A percentile compares a stretch with the other conserved stretches of the same genome.
Evolutionary conservation across 106 monocot species (phyloP).

Genomic region (Dendrobium catenatum): DNA sequence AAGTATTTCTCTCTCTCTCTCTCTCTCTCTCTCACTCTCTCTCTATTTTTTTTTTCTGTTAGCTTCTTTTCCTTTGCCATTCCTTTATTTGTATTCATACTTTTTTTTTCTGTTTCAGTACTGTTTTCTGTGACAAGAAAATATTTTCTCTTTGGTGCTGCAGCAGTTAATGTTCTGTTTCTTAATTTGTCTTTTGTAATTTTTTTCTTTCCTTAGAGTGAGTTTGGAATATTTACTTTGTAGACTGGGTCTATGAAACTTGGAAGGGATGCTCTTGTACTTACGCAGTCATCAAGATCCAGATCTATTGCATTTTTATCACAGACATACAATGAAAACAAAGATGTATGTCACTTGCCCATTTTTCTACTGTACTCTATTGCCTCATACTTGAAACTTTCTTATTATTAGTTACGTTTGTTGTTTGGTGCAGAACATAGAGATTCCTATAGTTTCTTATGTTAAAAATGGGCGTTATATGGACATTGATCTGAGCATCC

Average conservation of each 20-base stretch:
- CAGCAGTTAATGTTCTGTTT: not conserved
- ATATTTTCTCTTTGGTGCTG: not conserved
- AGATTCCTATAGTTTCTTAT: conserved; percentile 68
- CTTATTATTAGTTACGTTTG: not conserved
- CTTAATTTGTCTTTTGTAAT: not conserved
- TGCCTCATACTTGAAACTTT: not conserved
- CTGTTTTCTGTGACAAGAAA: not conserved
- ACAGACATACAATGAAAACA: conserved; percentile 57
- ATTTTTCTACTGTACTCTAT: not conserved
- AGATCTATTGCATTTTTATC: conserved; percentile 83
- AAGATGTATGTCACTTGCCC: conserved; percentile 33
- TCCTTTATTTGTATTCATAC: not conserved
- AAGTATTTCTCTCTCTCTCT: not conserved
- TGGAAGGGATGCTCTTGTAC: conserved; percentile 70
- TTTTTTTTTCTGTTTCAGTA: not conserved
- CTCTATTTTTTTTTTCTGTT: not conserved
- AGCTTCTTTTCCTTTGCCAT: not conserved
- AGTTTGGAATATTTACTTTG: conserved; percentile 7
- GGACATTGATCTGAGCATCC: conserved; percentile 56
- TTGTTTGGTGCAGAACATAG: conserved; percentile 56
- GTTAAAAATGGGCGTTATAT: conserved; percentile 46
- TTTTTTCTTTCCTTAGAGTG: not conserved
- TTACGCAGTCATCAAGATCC: conserved; percentile 51
- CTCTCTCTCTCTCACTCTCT: too few species aligned
- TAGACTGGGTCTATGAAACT: conserved; percentile 78